Base-by-base conservation (phyloP, 805 yeast genomes). In the Metschnikowia lunata region DNA sequence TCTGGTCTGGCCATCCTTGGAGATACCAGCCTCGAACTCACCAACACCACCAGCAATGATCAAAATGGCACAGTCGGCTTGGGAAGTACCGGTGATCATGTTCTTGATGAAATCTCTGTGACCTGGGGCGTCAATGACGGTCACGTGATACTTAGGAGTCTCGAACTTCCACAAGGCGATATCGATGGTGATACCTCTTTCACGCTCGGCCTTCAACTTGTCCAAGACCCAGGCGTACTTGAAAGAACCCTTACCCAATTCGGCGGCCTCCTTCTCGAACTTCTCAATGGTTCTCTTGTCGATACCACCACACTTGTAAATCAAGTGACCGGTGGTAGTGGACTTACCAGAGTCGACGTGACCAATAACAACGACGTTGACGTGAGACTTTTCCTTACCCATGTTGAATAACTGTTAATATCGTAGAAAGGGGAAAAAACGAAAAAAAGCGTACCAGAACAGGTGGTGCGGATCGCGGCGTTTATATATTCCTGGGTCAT, bases 291-390 rank as follows among this genome's bases (percentile, higher is more conserved):
- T 89, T 83, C 97, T 86, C 88, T 88, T 89, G 80, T 89, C 97
- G 67, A 88, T 88, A 84, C 95, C 97, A 86, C 97, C 97, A 82
- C 97, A 90, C 91, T 89, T 89, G 95, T 74, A 90, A 72, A 90
- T 89, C 79, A 90, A 86, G 85, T 90, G 97, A 78, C 97, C 97
- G 75, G 98, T 90, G 78, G 97, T 91, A 72, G 98, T 90, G 58
- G 97, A 91, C 81, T 87, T 86, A 67, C 74, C 74, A 67, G 97
- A 90, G 80, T 91, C 98, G 97, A 93, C 98, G 96, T 91, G 98
- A 79, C 98, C 99, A 77, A 91, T 91, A 74, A 93, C 98, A 77
- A 93, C 99, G 80, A 91, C 95, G 96, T 91, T 91, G 82, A 91
- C 87, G 87, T 91, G 98, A 78, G 80, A 69, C 86, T 91, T 90